A percentile compares a stretch with the other conserved stretches of the same genome.
Evolutionary conservation across 768 basidiomycete genomes (phyloP).

Genomic region (Trametes sanguinea): DNA sequence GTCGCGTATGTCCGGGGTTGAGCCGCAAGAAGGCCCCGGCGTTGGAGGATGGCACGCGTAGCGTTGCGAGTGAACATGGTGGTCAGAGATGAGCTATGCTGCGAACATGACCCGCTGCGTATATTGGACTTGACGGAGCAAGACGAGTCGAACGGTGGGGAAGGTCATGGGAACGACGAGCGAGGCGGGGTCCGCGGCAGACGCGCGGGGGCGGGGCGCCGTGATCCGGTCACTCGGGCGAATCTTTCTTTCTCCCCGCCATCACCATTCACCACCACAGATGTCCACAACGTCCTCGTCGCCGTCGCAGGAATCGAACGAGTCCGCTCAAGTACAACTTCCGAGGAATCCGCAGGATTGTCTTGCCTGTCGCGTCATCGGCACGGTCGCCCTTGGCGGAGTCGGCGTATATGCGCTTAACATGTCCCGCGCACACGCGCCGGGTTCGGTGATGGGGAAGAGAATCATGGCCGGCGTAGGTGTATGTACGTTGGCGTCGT

Average conservation of each 20-base stretch:
- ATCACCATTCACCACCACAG: background rate
- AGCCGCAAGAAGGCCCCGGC: background rate
- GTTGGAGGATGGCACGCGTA: background rate
- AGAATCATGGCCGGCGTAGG: conserved; percentile 63
- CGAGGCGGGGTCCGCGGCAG: background rate
- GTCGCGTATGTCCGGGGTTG: conserved; percentile 11
- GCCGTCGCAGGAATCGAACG: background rate
- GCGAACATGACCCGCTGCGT: background rate
- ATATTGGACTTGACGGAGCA: background rate
- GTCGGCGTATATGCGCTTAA: conserved; percentile 70
- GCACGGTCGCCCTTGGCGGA: conserved; percentile 61
- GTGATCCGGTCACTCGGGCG: background rate
- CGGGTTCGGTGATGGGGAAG: conserved; percentile 63
- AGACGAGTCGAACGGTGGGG: background rate
- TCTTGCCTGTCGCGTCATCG: conserved; percentile 68
- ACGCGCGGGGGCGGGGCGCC: background rate
- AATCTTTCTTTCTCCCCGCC: background rate
- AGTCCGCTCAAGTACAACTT: background rate
- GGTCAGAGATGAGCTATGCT: background rate
- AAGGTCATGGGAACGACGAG: conserved; percentile 15
- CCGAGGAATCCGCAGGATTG: conserved; percentile 46
- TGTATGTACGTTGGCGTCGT: conserved; percentile 45
- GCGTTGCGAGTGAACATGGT: conserved; percentile 4
- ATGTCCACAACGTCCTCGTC: conserved; percentile 7
- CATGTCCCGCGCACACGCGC: conserved; percentile 62